Percentiles rank a stretch among this genome's conserved stretches.
Conservation (phyloP, 768 basidiomycete genomes). For the Gelatoporia subvermispora region DNA sequence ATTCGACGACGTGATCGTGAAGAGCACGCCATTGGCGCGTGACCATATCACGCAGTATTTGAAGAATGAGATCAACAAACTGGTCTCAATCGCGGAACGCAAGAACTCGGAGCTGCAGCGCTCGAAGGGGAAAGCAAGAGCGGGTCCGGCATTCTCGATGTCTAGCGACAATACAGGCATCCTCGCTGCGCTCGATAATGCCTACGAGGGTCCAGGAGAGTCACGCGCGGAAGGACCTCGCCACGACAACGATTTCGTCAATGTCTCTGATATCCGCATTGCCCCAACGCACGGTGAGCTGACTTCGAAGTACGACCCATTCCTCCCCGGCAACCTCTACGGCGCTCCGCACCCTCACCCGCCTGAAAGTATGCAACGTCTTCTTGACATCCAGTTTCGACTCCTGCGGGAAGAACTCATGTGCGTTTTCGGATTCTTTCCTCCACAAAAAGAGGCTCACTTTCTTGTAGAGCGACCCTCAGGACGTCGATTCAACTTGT, state of each 20-base stretch:
- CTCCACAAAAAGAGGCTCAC: neutral
- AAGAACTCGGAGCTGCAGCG: slow-evolving; percentile 8
- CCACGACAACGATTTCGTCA: slow-evolving; percentile 62
- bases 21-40: slow-evolving; percentile 1
- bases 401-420: slow-evolving; percentile 69
- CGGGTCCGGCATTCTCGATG: neutral
- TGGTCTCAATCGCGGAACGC: slow-evolving; percentile 22
- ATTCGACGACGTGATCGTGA: slow-evolving; percentile 17
- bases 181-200: slow-evolving; percentile 14
- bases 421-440: slow-evolving; percentile 28
- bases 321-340: slow-evolving; percentile 55
- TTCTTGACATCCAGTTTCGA: slow-evolving; percentile 72
- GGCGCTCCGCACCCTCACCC: slow-evolving; percentile 61
- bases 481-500: slow-evolving; percentile 47
- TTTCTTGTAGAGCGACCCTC: slow-evolving; percentile 41
- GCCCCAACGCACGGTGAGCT: slow-evolving; percentile 70
- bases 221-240: slow-evolving; percentile 46
- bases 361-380: slow-evolving; percentile 53
- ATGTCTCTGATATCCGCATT: slow-evolving; percentile 57
- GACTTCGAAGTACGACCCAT: slow-evolving; percentile 41
- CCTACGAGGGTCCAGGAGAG: slow-evolving; percentile 14
- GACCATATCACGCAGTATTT: slow-evolving; percentile 13
- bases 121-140: neutral
- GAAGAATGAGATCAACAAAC: slow-evolving; percentile 9
- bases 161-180: slow-evolving; percentile 11